Conservation (phyloP, 1,284 basidiomycete genomes). For the Acaromyces ingoldii region DNA sequence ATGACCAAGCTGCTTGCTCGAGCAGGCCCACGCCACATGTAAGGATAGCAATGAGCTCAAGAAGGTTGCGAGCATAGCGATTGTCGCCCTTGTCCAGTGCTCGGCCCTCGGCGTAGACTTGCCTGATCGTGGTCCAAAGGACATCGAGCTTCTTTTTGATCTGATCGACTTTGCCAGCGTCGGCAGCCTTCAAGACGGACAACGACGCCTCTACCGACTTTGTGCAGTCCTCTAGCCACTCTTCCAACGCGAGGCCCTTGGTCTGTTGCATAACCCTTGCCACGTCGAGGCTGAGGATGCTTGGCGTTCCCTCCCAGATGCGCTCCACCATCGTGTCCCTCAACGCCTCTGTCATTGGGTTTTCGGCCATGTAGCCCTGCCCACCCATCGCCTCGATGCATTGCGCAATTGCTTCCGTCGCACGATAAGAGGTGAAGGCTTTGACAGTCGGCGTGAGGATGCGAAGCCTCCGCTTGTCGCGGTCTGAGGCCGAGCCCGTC, state of each 20-base stretch:
- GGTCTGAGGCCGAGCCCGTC: conserved; percentile 56
- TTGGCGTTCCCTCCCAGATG: conserved; percentile 67
- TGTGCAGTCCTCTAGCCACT: conserved; percentile 52
- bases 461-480: conserved; percentile 60
- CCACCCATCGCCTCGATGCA: conserved; percentile 71
- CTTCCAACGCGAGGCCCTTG: conserved; percentile 51
- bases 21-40: conserved; percentile 20
- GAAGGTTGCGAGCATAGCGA: conserved; percentile 18
- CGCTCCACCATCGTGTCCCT: conserved; percentile 69
- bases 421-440: conserved; percentile 66
- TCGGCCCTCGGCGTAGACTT: neutral
- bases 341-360: conserved; percentile 55
- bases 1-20: conserved; percentile 26
- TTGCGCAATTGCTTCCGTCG: conserved; percentile 64
- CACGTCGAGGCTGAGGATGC: conserved; percentile 66
- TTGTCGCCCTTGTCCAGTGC: conserved; percentile 17
- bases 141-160: too few relatives aligned
- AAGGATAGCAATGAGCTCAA: conserved; percentile 26
- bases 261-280: conserved; percentile 57
- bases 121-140: neutral
- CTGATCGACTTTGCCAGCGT: neutral
- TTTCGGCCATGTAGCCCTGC: conserved; percentile 78
- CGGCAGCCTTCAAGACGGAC: conserved; percentile 11
- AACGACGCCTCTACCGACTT: conserved; percentile 52
- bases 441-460: conserved; percentile 68